phyloP scores from a whole-genome alignment of 1,284 basidiomycete genomes.

The Melampsora larici-populina region DNA sequence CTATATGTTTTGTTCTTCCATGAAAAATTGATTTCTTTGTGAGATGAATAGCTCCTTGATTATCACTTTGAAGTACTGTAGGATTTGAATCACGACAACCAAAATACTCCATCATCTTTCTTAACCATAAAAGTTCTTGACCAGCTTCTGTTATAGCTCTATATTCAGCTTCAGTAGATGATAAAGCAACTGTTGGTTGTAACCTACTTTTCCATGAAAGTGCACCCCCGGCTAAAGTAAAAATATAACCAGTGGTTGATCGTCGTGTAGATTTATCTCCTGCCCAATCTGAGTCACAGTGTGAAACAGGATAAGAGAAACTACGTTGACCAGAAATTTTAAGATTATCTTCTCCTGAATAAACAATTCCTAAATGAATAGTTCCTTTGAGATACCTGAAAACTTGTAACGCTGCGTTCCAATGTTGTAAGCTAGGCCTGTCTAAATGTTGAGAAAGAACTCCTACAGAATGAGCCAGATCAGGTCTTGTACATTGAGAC shows the following conservation, averaged over 20 bases:
- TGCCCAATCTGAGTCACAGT: slow-evolving; percentile 18
- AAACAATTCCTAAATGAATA: neutral
- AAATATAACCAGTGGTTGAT: too few relatives aligned
- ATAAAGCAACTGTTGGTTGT: too few relatives aligned
- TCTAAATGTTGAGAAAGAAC: too few relatives aligned
- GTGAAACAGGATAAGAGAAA: neutral
- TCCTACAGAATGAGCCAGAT: too few relatives aligned
- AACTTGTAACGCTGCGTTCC: neutral
- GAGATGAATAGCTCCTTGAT: slow-evolving; percentile 1
- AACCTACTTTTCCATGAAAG: too few relatives aligned
- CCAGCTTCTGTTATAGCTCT: slow-evolving; percentile 13
- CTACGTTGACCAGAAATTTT: neutral
- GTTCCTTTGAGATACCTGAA: neutral
- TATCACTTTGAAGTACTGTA: neutral
- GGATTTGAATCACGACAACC: neutral
- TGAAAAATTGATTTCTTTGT: neutral
- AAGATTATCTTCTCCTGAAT: neutral
- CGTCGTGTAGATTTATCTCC: neutral
- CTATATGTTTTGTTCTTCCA: slow-evolving; percentile 10
- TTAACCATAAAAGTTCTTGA: slow-evolving; percentile 14
- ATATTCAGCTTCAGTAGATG: too few relatives aligned
- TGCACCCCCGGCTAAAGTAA: too few relatives aligned
- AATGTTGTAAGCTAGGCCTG: neutral
- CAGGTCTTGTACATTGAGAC: too few relatives aligned
- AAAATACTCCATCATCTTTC: slow-evolving; percentile 9